phyloP scores from a whole-genome alignment of 495 filamentous ascomycete species.

The Penicillium coffeae region DNA sequence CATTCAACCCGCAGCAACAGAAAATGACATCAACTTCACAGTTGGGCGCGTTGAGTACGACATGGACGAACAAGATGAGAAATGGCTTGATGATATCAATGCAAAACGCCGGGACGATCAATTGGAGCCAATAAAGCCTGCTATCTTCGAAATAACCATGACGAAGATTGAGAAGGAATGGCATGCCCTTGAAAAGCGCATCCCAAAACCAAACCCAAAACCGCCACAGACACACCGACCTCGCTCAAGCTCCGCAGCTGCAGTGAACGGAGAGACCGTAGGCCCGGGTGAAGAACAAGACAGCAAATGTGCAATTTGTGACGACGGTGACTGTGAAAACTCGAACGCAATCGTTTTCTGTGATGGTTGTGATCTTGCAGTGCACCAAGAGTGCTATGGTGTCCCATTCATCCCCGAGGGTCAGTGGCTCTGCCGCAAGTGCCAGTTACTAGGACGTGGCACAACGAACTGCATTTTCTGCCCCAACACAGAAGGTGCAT shows the following conservation, averaged over 20 bases:
- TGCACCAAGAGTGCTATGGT: constrained; percentile 98
- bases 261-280: constrained; percentile 83
- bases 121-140: constrained; percentile 78
- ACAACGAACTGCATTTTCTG: constrained; percentile 97
- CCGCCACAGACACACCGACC: constrained; percentile 88
- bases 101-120: constrained; percentile 64
- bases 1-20: constrained; percentile 50
- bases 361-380: constrained; percentile 94
- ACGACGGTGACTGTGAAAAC: constrained; percentile 98
- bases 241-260: constrained; percentile 85
- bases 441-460: constrained; percentile 87
- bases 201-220: constrained; percentile 93
- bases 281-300: constrained; percentile 88
- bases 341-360: constrained; percentile 99
- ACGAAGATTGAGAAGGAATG: constrained; percentile 99
- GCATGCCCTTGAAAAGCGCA: constrained; percentile 91
- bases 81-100: constrained; percentile 89
- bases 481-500: constrained; percentile 93
- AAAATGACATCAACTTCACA: constrained; percentile 56
- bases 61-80: constrained; percentile 98
- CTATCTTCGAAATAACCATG: constrained; percentile 94
- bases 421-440: constrained; percentile 97
- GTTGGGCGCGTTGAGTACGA: constrained; percentile 93
- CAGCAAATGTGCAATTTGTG: constrained; percentile 95
- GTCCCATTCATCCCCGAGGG: constrained; percentile 98